Evolutionary conservation across 768 basidiomycete species (phyloP).

Genomic region (Pleurotus platypus): DNA sequence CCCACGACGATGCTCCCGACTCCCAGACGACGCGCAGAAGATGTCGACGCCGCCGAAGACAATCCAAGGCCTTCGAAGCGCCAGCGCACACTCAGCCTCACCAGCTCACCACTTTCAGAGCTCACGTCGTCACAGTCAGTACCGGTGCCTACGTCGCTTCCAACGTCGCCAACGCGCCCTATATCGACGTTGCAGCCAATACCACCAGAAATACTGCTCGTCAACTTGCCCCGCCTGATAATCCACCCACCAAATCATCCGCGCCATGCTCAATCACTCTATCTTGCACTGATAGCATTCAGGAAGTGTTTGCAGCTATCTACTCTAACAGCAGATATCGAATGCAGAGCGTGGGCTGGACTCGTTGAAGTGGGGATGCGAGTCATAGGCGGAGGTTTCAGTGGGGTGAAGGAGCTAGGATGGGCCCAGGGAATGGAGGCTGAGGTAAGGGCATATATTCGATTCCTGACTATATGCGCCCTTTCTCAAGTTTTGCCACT

Average conservation of each 20-base stretch:
- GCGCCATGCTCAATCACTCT: slow-evolving; percentile 50
- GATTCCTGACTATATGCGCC: neutral
- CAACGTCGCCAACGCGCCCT: neutral
- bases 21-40: neutral
- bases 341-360: slow-evolving; percentile 70
- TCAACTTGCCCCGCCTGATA: slow-evolving; percentile 58
- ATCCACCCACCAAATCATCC: slow-evolving; percentile 63
- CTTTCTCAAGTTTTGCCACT: neutral
- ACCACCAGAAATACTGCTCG: slow-evolving; percentile 45
- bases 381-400: slow-evolving; percentile 44
- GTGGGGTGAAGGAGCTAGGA: slow-evolving; percentile 27
- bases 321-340: slow-evolving; percentile 51
- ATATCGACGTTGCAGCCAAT: slow-evolving; percentile 11
- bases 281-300: slow-evolving; percentile 52
- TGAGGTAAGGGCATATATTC: slow-evolving; percentile 39
- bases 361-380: slow-evolving; percentile 67
- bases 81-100: neutral
- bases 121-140: slow-evolving; percentile 1
- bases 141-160: neutral
- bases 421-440: slow-evolving; percentile 49
- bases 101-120: slow-evolving; percentile 4
- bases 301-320: slow-evolving; percentile 46
- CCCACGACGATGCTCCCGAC: neutral
- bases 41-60: neutral
- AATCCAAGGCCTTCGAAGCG: slow-evolving; percentile 1